Percentiles rank a stretch among this genome's conserved stretches.
phyloP scores from a whole-genome alignment of 2,329 filamentous ascomycete species.

The Leptodontidium sp. region DNA sequence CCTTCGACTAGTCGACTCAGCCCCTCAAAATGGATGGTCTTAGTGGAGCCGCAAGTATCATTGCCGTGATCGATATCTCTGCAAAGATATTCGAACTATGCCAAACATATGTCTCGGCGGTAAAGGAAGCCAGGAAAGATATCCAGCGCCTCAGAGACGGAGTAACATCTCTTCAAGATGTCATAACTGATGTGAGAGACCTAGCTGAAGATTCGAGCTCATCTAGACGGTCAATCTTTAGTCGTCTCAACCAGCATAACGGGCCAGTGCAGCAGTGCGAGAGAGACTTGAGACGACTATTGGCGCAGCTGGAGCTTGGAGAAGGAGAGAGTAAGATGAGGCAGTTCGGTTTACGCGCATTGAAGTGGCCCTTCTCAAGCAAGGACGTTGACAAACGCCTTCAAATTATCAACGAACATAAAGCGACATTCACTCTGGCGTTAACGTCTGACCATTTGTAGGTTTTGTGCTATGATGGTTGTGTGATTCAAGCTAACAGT shows the following conservation, averaged over 20 bases:
- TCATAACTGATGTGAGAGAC: neutral
- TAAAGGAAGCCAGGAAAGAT: constrained; percentile 25
- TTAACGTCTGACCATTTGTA: constrained; percentile 22
- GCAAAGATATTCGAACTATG: constrained; percentile 18
- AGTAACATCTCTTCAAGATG: constrained; percentile 17
- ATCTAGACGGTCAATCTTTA: constrained; percentile 18
- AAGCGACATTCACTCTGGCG: constrained; percentile 17
- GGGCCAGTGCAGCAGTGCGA: constrained; percentile 19
- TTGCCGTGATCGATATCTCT: constrained; percentile 28
- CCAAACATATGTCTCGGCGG: constrained; percentile 13
- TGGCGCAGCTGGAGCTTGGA: constrained; percentile 16
- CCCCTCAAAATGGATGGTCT: constrained; percentile 23
- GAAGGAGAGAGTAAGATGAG: constrained; percentile 19
- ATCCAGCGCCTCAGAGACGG: constrained; percentile 22
- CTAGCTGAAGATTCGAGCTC: constrained; percentile 17
- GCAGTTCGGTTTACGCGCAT: constrained; percentile 26
- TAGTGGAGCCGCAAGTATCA: constrained; percentile 23
- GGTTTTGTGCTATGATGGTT: constrained; percentile 2
- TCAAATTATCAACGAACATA: constrained; percentile 18
- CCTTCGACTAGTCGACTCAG: neutral
- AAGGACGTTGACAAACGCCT: constrained; percentile 21
- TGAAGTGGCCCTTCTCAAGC: no score
- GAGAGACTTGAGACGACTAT: constrained; percentile 18
- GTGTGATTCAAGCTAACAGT: constrained; percentile 19
- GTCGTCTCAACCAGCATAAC: constrained; percentile 19